These are phyloP conservation scores for Fragaria nilgerrensis DNA, from an alignment of 306 rosid species.

Conservation along the genomic window DNA sequence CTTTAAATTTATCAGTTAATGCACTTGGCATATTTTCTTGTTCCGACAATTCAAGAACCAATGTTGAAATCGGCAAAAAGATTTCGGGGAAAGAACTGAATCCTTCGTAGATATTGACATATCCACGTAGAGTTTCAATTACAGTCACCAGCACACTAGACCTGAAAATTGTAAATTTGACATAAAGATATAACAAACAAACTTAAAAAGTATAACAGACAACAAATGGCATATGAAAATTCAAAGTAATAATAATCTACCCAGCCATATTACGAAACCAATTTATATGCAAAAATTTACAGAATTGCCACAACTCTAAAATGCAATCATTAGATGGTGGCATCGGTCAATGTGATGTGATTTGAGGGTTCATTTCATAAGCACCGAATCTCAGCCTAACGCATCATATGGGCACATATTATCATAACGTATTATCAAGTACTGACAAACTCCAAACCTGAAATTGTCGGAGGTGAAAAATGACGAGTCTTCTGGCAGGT, in stretches of 20 bases:
- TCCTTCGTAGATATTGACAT: slow-evolving; percentile 44
- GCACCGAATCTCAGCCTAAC: not conserved
- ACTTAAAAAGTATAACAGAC: not conserved
- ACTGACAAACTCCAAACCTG: slow-evolving; percentile 48
- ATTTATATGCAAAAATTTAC: not conserved
- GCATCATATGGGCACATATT: not conserved
- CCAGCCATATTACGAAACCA: not conserved
- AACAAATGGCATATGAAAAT: not conserved
- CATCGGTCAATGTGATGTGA: not conserved
- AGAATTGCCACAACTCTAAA: not conserved
- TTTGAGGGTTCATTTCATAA: not conserved
- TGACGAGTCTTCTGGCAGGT: slow-evolving; percentile 62
- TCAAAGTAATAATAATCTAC: not conserved
- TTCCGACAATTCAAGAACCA: slow-evolving; percentile 48
- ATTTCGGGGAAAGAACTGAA: slow-evolving; percentile 81
- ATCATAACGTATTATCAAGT: not conserved
- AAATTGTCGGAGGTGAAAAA: slow-evolving; percentile 51
- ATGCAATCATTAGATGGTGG: not conserved
- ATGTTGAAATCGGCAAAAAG: slow-evolving; percentile 55
- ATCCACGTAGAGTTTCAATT: slow-evolving; percentile 66
- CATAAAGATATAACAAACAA: not conserved
- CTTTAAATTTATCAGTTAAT: slow-evolving; percentile 47
- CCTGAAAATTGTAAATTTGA: slow-evolving; percentile 43
- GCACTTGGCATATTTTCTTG: slow-evolving; percentile 50
- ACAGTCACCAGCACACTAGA: slow-evolving; percentile 54